phyloP scores from a whole-genome alignment of 805 yeast genomes.

The Jamesozyma lodderae region DNA sequence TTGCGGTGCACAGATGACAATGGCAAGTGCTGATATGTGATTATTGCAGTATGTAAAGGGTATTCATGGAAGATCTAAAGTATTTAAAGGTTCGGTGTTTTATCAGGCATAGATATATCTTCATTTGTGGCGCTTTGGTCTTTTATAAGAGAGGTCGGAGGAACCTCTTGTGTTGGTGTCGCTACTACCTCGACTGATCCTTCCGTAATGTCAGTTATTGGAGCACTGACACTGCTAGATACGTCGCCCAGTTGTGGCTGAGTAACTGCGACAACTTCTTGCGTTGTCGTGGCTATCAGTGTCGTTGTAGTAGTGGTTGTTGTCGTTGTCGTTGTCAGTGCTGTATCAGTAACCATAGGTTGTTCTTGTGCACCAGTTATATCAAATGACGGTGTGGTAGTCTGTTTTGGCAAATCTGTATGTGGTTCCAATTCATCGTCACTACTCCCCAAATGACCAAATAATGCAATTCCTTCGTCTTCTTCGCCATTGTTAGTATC shows the following conservation, averaged over 20 bases:
- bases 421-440: background rate
- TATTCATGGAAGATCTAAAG: no score
- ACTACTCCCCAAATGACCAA: background rate
- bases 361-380: background rate
- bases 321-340: background rate
- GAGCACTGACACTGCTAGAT: no score
- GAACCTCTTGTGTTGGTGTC: no score
- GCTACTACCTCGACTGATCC: no score
- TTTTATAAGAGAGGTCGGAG: no score
- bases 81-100: no score
- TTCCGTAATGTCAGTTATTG: no score
- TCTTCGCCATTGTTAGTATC: slow-evolving; percentile 16
- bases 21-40: no score
- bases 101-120: no score
- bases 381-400: slow-evolving; percentile 2
- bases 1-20: no score
- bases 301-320: background rate
- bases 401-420: background rate
- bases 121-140: no score
- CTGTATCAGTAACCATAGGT: background rate
- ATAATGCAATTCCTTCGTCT: background rate
- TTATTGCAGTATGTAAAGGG: no score
- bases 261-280: background rate
- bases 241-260: background rate
- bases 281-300: background rate